Percentiles rank a stretch among this genome's conserved stretches.
These are phyloP conservation scores for Canariomyces notabilis DNA, from an alignment of 2,329 filamentous ascomycete species.

Conservation along the genomic window DNA sequence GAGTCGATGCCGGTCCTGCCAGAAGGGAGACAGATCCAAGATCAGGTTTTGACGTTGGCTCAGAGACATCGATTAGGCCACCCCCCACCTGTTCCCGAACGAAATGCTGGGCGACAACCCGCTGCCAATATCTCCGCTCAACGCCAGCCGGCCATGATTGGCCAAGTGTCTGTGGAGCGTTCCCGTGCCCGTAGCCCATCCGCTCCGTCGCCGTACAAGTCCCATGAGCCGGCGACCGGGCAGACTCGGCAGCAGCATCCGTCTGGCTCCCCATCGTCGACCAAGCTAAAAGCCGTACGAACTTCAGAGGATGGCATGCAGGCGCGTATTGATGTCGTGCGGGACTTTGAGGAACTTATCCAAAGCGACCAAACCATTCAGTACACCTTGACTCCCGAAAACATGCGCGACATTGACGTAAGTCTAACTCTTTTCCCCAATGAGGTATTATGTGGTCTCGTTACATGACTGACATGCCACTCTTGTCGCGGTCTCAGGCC, in stretches of 20 bases:
- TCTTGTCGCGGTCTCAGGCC: constrained; percentile 31
- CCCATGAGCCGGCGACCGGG: constrained; percentile 14
- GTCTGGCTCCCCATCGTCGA: constrained; percentile 47
- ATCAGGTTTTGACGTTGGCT: constrained; percentile 15
- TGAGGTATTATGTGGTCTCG: background rate
- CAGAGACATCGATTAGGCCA: constrained; percentile 12
- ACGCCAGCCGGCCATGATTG: constrained; percentile 30
- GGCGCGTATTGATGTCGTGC: constrained; percentile 51
- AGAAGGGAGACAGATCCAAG: constrained; percentile 26
- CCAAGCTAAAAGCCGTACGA: constrained; percentile 49
- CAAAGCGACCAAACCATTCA: constrained; percentile 78
- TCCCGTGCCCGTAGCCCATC: constrained; percentile 29
- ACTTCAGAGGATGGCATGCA: constrained; percentile 52
- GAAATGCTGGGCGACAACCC: constrained; percentile 25
- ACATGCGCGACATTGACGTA: constrained; percentile 72
- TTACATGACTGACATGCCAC: constrained; percentile 3
- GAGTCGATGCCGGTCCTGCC: constrained; percentile 35
- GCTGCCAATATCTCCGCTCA: constrained; percentile 19
- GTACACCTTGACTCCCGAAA: constrained; percentile 75
- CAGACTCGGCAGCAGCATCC: constrained; percentile 37
- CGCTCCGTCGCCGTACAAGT: constrained; percentile 26
- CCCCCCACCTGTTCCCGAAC: constrained; percentile 25
- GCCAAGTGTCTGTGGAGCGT: constrained; percentile 38
- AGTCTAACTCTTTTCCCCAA: constrained; percentile 29
- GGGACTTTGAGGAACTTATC: constrained; percentile 73